Conservation (phyloP, 2,329 filamentous ascomycete genomes). For the Harringtonia aguacate region DNA sequence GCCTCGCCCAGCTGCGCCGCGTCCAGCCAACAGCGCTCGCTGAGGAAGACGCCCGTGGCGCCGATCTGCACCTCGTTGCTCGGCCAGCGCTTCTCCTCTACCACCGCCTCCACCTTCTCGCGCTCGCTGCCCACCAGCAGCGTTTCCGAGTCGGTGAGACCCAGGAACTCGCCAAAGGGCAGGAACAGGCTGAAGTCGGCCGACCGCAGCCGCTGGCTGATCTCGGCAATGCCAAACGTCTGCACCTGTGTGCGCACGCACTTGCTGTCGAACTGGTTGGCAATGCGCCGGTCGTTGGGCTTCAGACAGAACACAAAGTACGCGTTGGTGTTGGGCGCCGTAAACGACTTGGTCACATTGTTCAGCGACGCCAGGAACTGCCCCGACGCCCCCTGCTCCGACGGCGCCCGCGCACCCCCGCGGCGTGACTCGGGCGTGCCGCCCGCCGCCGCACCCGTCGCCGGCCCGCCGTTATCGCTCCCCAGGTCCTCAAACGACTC, state of each 20-base stretch:
- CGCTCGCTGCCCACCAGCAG: slow-evolving; percentile 83
- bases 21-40: slow-evolving; percentile 91
- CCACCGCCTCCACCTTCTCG: slow-evolving; percentile 83
- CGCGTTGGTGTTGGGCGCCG: slow-evolving; percentile 71
- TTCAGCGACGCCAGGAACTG: slow-evolving; percentile 86
- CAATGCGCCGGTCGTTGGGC: slow-evolving; percentile 91
- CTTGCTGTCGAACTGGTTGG: slow-evolving; percentile 98
- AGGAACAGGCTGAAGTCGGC: slow-evolving; percentile 95
- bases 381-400: slow-evolving; percentile 77
- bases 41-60: slow-evolving; percentile 88
- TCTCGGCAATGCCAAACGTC: slow-evolving; percentile 92
- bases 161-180: slow-evolving; percentile 91
- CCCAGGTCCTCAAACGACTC: slow-evolving; percentile 30
- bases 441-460: not conserved
- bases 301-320: slow-evolving; percentile 98
- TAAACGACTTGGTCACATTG: slow-evolving; percentile 81
- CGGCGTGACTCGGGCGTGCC: slow-evolving; percentile 25
- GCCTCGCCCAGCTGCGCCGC: slow-evolving; percentile 65
- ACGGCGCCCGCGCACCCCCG: slow-evolving; percentile 8
- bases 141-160: slow-evolving; percentile 72
- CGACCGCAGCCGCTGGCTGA: slow-evolving; percentile 83
- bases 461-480: too few species aligned
- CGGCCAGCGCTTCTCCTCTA: slow-evolving; percentile 89
- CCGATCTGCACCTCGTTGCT: slow-evolving; percentile 83
- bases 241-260: slow-evolving; percentile 92